These are phyloP conservation scores for Primulina tabacum DNA, from an alignment of 257 asterid species.

Conservation along the genomic window DNA sequence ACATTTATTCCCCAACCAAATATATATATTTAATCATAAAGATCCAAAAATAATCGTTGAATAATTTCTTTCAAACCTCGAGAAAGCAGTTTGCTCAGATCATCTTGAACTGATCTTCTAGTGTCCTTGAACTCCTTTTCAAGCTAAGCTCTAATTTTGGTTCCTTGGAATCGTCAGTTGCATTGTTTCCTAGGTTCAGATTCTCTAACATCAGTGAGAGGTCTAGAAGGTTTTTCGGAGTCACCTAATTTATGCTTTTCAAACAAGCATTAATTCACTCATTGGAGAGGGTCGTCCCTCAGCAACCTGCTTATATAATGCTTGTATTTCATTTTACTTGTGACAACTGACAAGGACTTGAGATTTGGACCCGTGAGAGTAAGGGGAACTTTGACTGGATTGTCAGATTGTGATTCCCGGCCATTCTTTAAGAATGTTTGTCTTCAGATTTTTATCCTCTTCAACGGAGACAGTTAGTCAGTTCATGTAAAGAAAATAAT, in stretches of 20 bases:
- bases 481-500: constrained; percentile 22
- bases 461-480: constrained; percentile 22
- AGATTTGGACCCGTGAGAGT: constrained; percentile 22
- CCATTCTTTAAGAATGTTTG: constrained; percentile 28
- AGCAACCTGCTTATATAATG: no score
- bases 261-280: no score
- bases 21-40: no score
- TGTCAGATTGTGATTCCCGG: constrained; percentile 37
- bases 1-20: no score
- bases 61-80: no score
- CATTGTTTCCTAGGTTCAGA: constrained; percentile 36
- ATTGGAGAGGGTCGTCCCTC: no score
- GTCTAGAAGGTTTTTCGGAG: constrained; percentile 19
- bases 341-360: constrained; percentile 4
- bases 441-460: constrained; percentile 35
- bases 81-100: constrained; percentile 5
- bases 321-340: no score
- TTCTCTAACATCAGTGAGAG: constrained; percentile 35
- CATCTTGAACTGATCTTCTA: constrained; percentile 45
- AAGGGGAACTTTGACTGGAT: constrained; percentile 31
- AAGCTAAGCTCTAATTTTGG: constrained; percentile 50
- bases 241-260: no score
- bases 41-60: neutral
- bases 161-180: constrained; percentile 36
- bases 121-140: constrained; percentile 51